A percentile compares a stretch with the other conserved stretches of the same genome.
Conservation (phyloP, 2,329 filamentous ascomycete genomes). For the Pseudocercospora cruenta region DNA sequence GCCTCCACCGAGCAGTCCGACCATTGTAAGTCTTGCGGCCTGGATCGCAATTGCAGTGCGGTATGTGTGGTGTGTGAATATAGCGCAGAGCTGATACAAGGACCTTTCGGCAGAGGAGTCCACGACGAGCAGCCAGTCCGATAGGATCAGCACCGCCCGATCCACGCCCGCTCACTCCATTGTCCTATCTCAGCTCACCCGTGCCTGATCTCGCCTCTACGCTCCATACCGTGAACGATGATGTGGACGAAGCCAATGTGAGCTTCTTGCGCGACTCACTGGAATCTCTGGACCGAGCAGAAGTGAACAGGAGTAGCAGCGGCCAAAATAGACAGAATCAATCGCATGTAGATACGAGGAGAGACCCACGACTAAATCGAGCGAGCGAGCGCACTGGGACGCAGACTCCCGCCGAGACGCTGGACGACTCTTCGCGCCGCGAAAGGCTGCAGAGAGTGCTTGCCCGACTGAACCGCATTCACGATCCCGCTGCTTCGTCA, state of each 20-base stretch:
- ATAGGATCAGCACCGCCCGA: conserved; percentile 17
- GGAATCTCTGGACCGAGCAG: conserved; percentile 36
- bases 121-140: conserved; percentile 4
- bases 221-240: conserved; percentile 46
- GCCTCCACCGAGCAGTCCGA: conserved; percentile 2
- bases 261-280: conserved; percentile 53
- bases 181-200: conserved; percentile 54
- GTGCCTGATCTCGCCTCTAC: conserved; percentile 56
- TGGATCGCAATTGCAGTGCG: background rate
- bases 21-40: conserved; percentile 1
- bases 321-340: conserved; percentile 5
- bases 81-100: background rate
- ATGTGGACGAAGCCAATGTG: conserved; percentile 52
- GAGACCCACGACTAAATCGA: conserved; percentile 28
- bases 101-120: background rate
- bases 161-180: conserved; percentile 34
- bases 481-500: conserved; percentile 39
- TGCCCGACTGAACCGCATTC: conserved; percentile 48
- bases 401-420: conserved; percentile 27
- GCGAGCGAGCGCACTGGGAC: background rate
- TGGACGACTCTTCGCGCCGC: conserved; percentile 45
- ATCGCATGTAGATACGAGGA: conserved; percentile 26
- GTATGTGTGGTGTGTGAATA: background rate
- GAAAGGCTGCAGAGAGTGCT: conserved; percentile 52
- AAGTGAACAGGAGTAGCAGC: conserved; percentile 6